These are phyloP conservation scores for Madurella mycetomatis DNA, from an alignment of 2,329 filamentous ascomycete genomes.

Conservation along the genomic window DNA sequence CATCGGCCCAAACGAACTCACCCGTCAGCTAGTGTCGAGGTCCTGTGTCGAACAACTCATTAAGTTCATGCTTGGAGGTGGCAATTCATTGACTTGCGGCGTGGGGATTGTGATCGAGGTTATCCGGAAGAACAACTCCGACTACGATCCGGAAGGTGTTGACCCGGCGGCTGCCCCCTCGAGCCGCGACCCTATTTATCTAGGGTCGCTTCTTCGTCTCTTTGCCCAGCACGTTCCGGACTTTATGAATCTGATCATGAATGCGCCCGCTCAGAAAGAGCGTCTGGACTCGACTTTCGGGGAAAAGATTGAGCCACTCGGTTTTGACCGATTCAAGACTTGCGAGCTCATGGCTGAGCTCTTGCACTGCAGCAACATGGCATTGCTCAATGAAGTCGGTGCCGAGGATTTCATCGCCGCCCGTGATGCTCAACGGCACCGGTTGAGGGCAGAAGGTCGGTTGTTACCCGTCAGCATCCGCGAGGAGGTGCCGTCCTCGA, in stretches of 20 bases:
- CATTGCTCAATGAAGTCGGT: constrained; percentile 83
- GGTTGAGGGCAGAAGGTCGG: constrained; percentile 70
- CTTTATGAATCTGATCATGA: constrained; percentile 87
- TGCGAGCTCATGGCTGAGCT: constrained; percentile 98
- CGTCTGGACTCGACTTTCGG: constrained; percentile 85
- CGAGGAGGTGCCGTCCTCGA: constrained; percentile 43
- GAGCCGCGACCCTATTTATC: constrained; percentile 87
- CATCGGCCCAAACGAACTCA: constrained; percentile 95
- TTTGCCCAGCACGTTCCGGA: constrained; percentile 90
- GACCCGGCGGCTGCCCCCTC: constrained; percentile 77
- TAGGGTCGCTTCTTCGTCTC: constrained; percentile 80
- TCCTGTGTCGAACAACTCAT: constrained; percentile 81
- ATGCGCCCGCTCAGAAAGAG: constrained; percentile 66
- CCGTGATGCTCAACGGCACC: constrained; percentile 76
- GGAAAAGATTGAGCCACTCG: constrained; percentile 83
- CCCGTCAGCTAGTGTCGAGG: constrained; percentile 86
- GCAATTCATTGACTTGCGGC: constrained; percentile 90
- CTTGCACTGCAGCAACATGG: constrained; percentile 98
- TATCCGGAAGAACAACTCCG: constrained; percentile 98
- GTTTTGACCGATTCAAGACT: constrained; percentile 97
- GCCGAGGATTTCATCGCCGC: constrained; percentile 80
- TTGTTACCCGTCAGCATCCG: constrained; percentile 49
- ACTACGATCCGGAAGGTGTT: constrained; percentile 89
- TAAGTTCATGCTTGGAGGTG: constrained; percentile 84
- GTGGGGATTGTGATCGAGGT: constrained; percentile 98